Evolutionary conservation across 768 basidiomycete genomes (phyloP).

Genomic region (Suillus brevipes): DNA sequence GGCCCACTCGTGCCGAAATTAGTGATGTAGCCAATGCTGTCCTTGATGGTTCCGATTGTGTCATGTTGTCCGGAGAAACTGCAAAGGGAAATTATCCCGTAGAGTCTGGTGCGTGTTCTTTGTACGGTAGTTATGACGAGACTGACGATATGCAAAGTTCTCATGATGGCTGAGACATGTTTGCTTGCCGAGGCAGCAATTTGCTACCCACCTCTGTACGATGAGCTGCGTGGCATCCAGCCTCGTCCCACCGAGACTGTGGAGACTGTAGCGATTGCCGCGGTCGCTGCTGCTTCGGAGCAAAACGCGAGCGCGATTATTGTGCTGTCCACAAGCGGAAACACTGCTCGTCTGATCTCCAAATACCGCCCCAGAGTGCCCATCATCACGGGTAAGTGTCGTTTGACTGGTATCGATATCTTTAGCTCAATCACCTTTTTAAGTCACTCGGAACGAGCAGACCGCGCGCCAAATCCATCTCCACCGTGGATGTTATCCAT

Average conservation of each 20-base stretch:
- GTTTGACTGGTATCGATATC: slow-evolving; percentile 5
- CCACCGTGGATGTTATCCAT: slow-evolving; percentile 95
- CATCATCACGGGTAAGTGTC: slow-evolving; percentile 82
- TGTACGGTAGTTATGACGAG: neutral
- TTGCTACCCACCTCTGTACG: slow-evolving; percentile 92
- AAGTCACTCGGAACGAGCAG: slow-evolving; percentile 94
- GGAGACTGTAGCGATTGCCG: slow-evolving; percentile 95
- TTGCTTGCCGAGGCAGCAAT: slow-evolving; percentile 94
- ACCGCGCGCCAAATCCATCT: slow-evolving; percentile 96
- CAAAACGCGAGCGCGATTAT: slow-evolving; percentile 94
- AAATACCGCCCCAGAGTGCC: slow-evolving; percentile 94
- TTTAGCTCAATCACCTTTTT: neutral
- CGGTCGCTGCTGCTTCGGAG: slow-evolving; percentile 93
- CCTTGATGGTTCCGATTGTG: slow-evolving; percentile 97
- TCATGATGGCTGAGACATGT: slow-evolving; percentile 99
- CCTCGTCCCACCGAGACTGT: slow-evolving; percentile 88
- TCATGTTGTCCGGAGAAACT: slow-evolving; percentile 99
- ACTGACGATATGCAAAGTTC: slow-evolving; percentile 49
- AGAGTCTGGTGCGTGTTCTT: slow-evolving; percentile 70
- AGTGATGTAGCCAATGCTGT: slow-evolving; percentile 99
- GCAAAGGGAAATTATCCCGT: slow-evolving; percentile 97
- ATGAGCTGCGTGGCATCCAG: slow-evolving; percentile 79
- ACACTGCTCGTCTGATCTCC: slow-evolving; percentile 92
- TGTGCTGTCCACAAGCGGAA: slow-evolving; percentile 95
- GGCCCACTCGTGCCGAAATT: slow-evolving; percentile 97